phyloP scores from a whole-genome alignment of 208 protist species.

The Novymonas esmeraldas region DNA sequence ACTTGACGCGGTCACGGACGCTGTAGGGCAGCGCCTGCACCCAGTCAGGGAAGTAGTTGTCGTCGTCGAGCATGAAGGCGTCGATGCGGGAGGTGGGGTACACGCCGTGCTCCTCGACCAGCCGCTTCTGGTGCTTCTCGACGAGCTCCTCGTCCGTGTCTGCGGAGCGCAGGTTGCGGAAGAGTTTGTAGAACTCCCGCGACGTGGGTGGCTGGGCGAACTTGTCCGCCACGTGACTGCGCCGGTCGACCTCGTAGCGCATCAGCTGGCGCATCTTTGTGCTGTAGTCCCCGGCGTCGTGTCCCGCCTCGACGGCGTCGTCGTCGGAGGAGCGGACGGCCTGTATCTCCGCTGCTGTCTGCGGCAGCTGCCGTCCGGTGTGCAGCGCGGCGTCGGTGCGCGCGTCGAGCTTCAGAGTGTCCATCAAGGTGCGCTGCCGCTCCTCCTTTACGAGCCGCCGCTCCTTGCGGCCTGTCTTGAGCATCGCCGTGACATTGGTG shows the following conservation, averaged over 20 bases:
- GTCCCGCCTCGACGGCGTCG: not conserved
- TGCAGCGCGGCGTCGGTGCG: conserved; percentile 42
- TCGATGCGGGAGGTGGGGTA: conserved; percentile 79
- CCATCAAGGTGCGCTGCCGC: conserved; percentile 33
- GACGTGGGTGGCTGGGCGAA: conserved; percentile 75
- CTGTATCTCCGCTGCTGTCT: conserved; percentile 32
- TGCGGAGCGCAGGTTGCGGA: conserved; percentile 48
- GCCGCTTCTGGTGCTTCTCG: conserved; percentile 57
- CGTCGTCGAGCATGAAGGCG: conserved; percentile 90
- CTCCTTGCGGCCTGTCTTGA: conserved; percentile 54
- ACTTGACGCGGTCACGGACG: conserved; percentile 89
- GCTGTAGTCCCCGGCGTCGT: conserved; percentile 33
- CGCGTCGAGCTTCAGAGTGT: conserved; percentile 38
- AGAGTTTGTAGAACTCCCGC: conserved; percentile 70
- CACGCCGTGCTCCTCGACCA: conserved; percentile 82
- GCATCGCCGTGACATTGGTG: conserved; percentile 57
- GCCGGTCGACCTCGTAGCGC: conserved; percentile 68
- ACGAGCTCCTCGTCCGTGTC: conserved; percentile 68
- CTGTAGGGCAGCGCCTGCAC: conserved; percentile 84
- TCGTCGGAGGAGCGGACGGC: conserved; percentile 51
- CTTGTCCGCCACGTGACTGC: conserved; percentile 76
- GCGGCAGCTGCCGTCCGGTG: conserved; percentile 30
- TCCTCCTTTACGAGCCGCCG: conserved; percentile 47
- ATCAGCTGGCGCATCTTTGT: conserved; percentile 48
- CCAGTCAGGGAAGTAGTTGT: conserved; percentile 85